A percentile compares a stretch with the other conserved stretches of the same genome.
Conservation (phyloP, 768 basidiomycete genomes). For the Russula emetica region DNA sequence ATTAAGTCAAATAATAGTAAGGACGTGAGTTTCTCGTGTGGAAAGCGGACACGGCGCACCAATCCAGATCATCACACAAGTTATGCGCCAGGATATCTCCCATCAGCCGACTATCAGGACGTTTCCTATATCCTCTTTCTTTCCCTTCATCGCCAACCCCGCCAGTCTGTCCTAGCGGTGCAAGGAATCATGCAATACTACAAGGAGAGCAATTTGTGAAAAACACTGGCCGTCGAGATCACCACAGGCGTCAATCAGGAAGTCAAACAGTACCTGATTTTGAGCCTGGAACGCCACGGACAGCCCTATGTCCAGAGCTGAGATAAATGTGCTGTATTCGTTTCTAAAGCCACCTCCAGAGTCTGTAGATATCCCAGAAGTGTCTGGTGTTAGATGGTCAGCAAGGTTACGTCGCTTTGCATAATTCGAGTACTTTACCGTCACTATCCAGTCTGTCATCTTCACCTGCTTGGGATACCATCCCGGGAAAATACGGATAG, state of each 20-base stretch:
- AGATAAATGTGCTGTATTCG: slow-evolving; percentile 80
- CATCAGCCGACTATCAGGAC: slow-evolving; percentile 31
- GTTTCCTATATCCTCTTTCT: slow-evolving; percentile 58
- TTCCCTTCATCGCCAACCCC: slow-evolving; percentile 34
- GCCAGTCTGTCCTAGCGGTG: slow-evolving; percentile 40
- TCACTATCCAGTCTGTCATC: slow-evolving; percentile 63
- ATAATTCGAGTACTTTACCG: slow-evolving; percentile 39
- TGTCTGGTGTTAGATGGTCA: slow-evolving; percentile 14
- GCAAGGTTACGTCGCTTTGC: slow-evolving; percentile 11
- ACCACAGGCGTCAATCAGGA: slow-evolving; percentile 80
- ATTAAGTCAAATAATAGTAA: not conserved
- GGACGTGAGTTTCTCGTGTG: not conserved
- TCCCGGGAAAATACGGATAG: slow-evolving; percentile 75
- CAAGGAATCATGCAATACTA: slow-evolving; percentile 90
- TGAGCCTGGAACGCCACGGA: slow-evolving; percentile 60
- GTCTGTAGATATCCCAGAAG: not conserved
- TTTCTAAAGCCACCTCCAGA: slow-evolving; percentile 29
- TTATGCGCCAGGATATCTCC: slow-evolving; percentile 8
- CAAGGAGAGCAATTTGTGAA: slow-evolving; percentile 75
- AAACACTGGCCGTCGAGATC: slow-evolving; percentile 55
- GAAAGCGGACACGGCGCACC: not conserved
- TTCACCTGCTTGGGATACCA: slow-evolving; percentile 57
- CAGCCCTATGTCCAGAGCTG: slow-evolving; percentile 78
- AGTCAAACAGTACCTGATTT: slow-evolving; percentile 85
- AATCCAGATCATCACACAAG: not conserved